Evolutionary conservation across 2,329 filamentous ascomycete genomes (phyloP).

Genomic region (Biscogniauxia sp.): DNA sequence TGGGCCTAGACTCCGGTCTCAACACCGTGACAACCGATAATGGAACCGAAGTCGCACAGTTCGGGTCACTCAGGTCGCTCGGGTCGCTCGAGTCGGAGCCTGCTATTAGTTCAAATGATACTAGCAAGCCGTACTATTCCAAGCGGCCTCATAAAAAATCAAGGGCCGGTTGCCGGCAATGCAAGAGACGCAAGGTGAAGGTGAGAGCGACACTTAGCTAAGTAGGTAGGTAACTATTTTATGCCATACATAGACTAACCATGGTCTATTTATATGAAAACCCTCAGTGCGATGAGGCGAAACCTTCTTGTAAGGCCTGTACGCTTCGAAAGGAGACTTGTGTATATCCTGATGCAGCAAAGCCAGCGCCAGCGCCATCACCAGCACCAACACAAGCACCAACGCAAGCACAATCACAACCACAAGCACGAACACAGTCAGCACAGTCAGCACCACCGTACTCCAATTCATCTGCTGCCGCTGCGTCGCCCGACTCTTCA

Average conservation of each 20-base stretch:
- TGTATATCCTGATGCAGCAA: constrained; percentile 38
- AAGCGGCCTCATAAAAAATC: constrained; percentile 58
- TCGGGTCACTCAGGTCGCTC: background rate
- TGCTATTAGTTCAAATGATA: background rate
- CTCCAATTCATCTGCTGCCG: background rate
- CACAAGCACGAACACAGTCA: no score
- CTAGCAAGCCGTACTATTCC: constrained; percentile 37
- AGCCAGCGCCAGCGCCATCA: constrained; percentile 8
- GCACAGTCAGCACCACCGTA: constrained; percentile 9
- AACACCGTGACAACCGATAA: constrained; percentile 6
- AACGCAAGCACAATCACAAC: constrained; percentile 6
- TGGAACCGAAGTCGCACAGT: constrained; percentile 8
- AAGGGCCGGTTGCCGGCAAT: constrained; percentile 51
- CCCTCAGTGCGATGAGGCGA: constrained; percentile 48
- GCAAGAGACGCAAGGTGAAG: constrained; percentile 54
- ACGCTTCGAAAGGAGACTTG: constrained; percentile 47
- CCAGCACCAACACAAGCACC: background rate
- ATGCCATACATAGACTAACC: constrained; percentile 7
- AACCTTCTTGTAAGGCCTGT: constrained; percentile 50
- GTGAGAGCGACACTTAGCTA: constrained; percentile 15
- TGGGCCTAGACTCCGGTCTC: background rate
- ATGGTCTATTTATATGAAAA: constrained; percentile 7
- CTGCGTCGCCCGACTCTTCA: constrained; percentile 5
- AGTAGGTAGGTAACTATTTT: background rate
- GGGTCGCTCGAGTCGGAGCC: background rate